A percentile compares a stretch with the other conserved stretches of the same genome.
Conservation (phyloP, 805 yeast species). For the Saccharomycopsis microspora region DNA sequence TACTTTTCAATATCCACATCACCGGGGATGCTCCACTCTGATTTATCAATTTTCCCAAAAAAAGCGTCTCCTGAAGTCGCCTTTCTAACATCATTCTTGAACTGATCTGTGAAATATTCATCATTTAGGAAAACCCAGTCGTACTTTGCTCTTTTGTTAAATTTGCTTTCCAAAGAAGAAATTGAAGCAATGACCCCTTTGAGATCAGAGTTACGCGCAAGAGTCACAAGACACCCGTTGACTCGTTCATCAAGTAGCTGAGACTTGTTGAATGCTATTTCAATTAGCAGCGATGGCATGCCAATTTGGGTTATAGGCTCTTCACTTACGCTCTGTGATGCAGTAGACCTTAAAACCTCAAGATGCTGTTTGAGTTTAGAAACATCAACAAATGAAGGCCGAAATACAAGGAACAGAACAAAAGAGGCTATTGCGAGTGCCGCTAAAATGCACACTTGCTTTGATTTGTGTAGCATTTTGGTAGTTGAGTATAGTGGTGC, state of each 20-base stretch:
- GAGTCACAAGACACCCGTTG: constrained; percentile 27
- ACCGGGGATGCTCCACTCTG: constrained; percentile 81
- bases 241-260: constrained; percentile 17
- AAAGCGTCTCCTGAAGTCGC: constrained; percentile 55
- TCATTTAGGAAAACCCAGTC: constrained; percentile 93
- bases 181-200: constrained; percentile 48
- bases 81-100: constrained; percentile 39
- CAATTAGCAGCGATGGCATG: constrained; percentile 27
- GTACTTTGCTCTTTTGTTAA: constrained; percentile 63
- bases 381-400: no score
- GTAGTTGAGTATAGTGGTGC: no score
- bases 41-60: constrained; percentile 61
- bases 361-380: background rate
- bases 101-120: constrained; percentile 60
- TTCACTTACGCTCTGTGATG: constrained; percentile 16
- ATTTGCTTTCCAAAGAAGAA: constrained; percentile 63
- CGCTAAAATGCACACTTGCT: no score
- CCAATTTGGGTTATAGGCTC: constrained; percentile 26
- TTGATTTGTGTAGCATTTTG: no score
- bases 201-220: constrained; percentile 62
- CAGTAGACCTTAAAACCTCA: constrained; percentile 23
- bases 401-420: no score
- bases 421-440: no score
- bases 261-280: constrained; percentile 34
- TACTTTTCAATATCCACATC: constrained; percentile 60